phyloP scores from a whole-genome alignment of 2,329 filamentous ascomycete species.

The Hypoxylon sp. region DNA sequence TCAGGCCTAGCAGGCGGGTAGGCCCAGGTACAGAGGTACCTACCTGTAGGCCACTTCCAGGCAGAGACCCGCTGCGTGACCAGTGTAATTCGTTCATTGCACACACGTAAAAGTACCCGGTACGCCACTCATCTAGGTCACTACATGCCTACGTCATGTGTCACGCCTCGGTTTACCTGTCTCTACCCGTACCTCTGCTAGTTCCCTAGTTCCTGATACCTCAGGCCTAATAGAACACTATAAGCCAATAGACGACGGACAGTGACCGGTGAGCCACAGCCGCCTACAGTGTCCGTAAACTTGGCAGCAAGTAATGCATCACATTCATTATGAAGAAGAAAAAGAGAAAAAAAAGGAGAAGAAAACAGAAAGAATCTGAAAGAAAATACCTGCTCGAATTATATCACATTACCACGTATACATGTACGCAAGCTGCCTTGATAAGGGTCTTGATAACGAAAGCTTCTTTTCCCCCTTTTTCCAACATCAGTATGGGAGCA shows the following conservation, averaged over 20 bases:
- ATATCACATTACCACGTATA: too few relatives aligned
- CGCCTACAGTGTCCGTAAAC: slow-evolving; percentile 19
- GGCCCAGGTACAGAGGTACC: background rate
- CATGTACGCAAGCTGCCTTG: too few relatives aligned
- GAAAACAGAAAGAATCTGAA: too few relatives aligned
- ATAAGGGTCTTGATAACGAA: slow-evolving; percentile 10
- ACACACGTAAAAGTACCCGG: background rate
- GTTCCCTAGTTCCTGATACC: slow-evolving; percentile 23
- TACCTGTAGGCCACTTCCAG: background rate
- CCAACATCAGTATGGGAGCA: background rate
- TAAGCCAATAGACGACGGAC: too few relatives aligned
- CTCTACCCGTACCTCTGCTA: background rate
- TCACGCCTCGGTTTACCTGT: background rate
- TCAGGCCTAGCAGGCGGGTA: background rate
- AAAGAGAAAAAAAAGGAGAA: too few relatives aligned
- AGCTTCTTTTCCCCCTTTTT: slow-evolving; percentile 7
- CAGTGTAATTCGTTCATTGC: too few relatives aligned
- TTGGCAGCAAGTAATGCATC: slow-evolving; percentile 30
- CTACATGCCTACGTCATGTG: background rate
- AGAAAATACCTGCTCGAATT: too few relatives aligned
- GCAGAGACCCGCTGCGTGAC: background rate
- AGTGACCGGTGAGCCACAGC: slow-evolving; percentile 8
- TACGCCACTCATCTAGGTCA: background rate
- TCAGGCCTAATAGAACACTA: slow-evolving; percentile 18
- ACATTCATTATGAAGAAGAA: slow-evolving; percentile 23